Percentiles rank a stretch among this genome's conserved stretches.
Conservation (phyloP, 164 flowering plant genomes). For the Liriodendron chinense region DNA sequence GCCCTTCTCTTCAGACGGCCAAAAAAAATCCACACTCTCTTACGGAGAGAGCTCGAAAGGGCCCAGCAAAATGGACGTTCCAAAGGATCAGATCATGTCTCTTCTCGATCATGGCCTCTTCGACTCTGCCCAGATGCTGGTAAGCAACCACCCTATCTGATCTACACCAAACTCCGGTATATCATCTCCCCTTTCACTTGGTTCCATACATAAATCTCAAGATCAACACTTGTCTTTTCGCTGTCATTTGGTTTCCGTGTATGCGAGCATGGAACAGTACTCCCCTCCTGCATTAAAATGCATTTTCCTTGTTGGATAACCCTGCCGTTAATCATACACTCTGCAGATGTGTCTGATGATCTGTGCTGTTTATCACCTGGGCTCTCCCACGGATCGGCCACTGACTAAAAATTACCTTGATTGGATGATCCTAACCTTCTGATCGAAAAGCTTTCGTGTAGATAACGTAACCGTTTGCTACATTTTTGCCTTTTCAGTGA, state of each 20-base stretch:
- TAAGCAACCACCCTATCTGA: conserved; percentile 16
- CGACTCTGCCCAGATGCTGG: conserved; percentile 74
- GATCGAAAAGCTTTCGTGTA: no score
- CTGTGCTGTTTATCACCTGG: no score
- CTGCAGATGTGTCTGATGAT: no score
- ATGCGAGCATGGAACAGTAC: background rate
- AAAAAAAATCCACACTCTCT: background rate
- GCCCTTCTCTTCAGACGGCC: background rate
- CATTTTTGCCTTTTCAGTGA: no score
- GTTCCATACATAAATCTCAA: background rate
- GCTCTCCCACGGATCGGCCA: no score
- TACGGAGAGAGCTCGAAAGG: background rate
- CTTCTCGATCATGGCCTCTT: conserved; percentile 80
- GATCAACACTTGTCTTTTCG: background rate
- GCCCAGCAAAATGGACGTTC: conserved; percentile 54
- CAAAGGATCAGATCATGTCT: conserved; percentile 68
- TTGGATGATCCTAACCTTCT: no score
- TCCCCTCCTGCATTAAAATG: background rate
- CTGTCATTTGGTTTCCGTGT: background rate
- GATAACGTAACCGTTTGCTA: no score
- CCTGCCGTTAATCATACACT: no score
- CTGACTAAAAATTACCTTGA: no score
- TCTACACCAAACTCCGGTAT: background rate
- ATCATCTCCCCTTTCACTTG: background rate
- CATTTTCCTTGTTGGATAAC: background rate